Evolutionary conservation across 2,329 filamentous ascomycete species (phyloP), one percentile per base, ranked within the genome.

Genomic region (Metarhizium guizhouense): DNA sequence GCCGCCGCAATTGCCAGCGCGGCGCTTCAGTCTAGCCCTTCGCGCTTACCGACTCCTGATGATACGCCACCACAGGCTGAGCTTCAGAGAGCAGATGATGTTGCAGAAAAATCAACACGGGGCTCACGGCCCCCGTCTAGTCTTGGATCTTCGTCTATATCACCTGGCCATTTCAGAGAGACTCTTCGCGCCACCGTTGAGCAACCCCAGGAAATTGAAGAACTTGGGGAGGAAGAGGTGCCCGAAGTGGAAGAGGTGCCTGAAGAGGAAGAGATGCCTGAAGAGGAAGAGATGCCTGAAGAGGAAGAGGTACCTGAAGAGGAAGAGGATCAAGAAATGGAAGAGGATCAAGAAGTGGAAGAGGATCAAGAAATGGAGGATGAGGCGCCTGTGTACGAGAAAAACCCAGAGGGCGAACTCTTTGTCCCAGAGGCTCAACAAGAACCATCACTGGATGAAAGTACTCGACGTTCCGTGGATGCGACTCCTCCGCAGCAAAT

Each of bases 21-120:
- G 54, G 63, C 65, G 59, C 72, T 68, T 61, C 71, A 63, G 62
- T 72, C 68, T 58, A 72, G 71, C 45, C 69, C 71, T 30, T 74
- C 68, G 52, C 76, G 76, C 58, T 69, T 81, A 58, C 76, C 78
- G 57, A 81, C 78, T 45, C 79, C 79, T 54, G 79, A 81, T 59
- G 73, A 80, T 59, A 81, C 74, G 54, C 74, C 74, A 16, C 74
- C 75, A 1, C 72, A 74, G 25, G 56, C 63, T 16, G 64, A 67
- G 25, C 47, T 53, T 47, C 62, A 64, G 20, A 45, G 16, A 38
- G 54, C 56, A 7, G 59, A 61, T 16, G 61, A 61, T 40, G 51
- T 53, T 47, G 42, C n/a, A 2, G 61, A 55, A 13, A 68, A 65
- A 52, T 59, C 62, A 16, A n/a, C 43, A 10, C n/a, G 13, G 7